Conservation (phyloP, 2,329 filamentous ascomycete species). For the Biscogniauxia marginata region DNA sequence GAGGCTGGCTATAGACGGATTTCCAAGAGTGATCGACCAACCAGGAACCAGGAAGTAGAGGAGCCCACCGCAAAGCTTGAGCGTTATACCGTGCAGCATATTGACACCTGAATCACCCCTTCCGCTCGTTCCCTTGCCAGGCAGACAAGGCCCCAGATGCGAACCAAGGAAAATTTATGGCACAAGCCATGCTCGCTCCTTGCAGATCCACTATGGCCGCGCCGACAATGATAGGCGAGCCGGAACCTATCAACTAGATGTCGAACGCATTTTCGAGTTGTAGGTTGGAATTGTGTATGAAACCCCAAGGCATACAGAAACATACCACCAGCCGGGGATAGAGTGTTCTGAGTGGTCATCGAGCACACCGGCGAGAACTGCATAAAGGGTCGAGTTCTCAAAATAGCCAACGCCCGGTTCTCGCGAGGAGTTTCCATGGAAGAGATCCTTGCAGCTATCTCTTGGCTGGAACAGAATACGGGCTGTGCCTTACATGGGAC, state of each 20-base stretch:
- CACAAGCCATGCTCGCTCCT: background rate
- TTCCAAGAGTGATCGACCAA: background rate
- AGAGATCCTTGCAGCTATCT: background rate
- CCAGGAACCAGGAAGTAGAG: background rate
- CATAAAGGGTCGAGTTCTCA: background rate
- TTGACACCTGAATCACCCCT: background rate
- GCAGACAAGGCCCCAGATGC: background rate
- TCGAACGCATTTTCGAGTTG: background rate
- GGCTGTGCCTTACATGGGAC: background rate
- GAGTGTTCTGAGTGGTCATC: background rate
- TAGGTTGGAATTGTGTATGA: background rate
- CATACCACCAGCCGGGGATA: background rate
- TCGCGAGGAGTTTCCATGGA: background rate
- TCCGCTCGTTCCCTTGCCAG: background rate
- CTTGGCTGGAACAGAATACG: background rate
- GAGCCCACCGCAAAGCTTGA: no score
- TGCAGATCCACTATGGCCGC: background rate
- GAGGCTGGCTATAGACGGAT: background rate
- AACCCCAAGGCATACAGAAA: no score
- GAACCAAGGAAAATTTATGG: background rate
- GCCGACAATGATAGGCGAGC: background rate
- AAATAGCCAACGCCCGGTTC: background rate
- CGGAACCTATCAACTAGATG: background rate
- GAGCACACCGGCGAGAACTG: background rate
- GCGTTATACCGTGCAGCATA: background rate